Evolutionary conservation across 148 eudicot genomes (phyloP).

Genomic region (Polygonum maritimum): DNA sequence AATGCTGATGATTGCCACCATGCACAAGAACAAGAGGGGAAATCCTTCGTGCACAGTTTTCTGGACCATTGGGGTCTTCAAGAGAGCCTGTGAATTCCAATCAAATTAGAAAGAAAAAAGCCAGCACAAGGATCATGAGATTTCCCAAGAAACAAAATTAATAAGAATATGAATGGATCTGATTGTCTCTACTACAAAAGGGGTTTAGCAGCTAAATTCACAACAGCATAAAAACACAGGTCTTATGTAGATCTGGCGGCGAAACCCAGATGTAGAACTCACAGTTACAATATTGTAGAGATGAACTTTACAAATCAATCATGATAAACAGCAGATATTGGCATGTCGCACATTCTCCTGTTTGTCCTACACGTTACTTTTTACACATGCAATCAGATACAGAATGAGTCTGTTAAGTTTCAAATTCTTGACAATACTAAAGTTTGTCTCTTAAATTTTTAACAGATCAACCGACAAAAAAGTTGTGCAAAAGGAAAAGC

Average conservation of each 20-base stretch:
- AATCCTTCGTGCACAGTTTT: slow-evolving; percentile 60
- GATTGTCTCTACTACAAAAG: not conserved
- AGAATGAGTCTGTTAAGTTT: not conserved
- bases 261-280: not conserved
- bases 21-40: slow-evolving; percentile 39
- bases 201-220: not conserved
- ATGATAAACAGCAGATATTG: not conserved
- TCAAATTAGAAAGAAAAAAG: not conserved
- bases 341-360: not conserved
- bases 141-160: no score
- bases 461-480: not conserved
- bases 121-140: not conserved
- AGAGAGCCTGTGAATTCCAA: slow-evolving; percentile 31
- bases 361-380: not conserved
- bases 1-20: slow-evolving; percentile 11
- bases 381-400: not conserved
- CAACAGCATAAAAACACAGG: not conserved
- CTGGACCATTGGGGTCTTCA: slow-evolving; percentile 31
- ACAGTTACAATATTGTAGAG: not conserved
- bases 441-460: not conserved
- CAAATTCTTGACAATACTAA: not conserved
- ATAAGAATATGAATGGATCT: not conserved
- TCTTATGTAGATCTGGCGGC: not conserved
- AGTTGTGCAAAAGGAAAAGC: not conserved
- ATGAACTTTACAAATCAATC: not conserved